Conservation (phyloP, 1,139 yeast species). For the Diutina ranongensis region DNA sequence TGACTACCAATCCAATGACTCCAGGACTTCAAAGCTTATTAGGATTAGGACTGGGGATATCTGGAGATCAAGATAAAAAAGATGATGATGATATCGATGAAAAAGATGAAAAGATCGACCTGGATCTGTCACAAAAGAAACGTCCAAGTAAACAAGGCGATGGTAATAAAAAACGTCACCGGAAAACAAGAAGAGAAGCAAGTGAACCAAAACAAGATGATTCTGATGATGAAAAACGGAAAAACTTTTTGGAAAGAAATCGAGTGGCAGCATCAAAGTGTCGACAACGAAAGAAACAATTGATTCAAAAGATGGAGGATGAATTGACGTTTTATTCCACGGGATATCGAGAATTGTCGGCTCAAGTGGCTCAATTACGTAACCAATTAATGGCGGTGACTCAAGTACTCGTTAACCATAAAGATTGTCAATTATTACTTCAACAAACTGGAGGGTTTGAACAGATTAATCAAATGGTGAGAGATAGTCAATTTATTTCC, state of each 20-base stretch:
- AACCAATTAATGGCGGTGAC: conserved; percentile 43
- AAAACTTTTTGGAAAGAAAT: conserved; percentile 78
- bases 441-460: conserved; percentile 29
- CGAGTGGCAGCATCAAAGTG: conserved; percentile 94
- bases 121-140: too few relatives aligned
- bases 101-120: too few relatives aligned
- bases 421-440: conserved; percentile 25
- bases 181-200: conserved; percentile 6
- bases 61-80: background rate
- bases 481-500: conserved; percentile 21
- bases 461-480: conserved; percentile 21
- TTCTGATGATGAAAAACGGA: conserved; percentile 58
- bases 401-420: conserved; percentile 14
- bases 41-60: conserved; percentile 9
- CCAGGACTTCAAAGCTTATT: conserved; percentile 22
- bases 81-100: background rate
- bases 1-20: conserved; percentile 31
- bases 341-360: conserved; percentile 59
- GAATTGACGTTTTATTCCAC: conserved; percentile 58
- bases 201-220: conserved; percentile 12
- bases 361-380: conserved; percentile 44
- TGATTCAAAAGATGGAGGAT: conserved; percentile 71
- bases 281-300: conserved; percentile 87
- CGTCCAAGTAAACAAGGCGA: background rate
- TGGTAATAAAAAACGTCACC: background rate